Percentiles rank a stretch among this genome's conserved stretches.
phyloP scores from a whole-genome alignment of 768 basidiomycete genomes.

The Gautieria morchelliformis region DNA sequence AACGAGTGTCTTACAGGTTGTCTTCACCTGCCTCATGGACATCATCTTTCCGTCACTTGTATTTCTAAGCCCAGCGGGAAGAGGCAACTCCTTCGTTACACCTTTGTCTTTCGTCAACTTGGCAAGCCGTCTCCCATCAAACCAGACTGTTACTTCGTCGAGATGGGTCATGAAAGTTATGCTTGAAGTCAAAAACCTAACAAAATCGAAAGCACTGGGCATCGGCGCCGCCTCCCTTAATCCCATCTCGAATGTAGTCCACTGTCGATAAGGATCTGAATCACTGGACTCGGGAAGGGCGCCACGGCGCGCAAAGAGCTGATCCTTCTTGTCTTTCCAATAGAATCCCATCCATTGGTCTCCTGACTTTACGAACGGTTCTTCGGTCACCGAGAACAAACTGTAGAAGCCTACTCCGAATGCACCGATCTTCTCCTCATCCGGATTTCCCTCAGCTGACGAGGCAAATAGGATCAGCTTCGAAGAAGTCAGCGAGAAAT shows the following conservation, averaged over 20 bases:
- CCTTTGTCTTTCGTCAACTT: slow-evolving; percentile 56
- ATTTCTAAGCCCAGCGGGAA: slow-evolving; percentile 48
- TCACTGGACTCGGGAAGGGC: slow-evolving; percentile 32
- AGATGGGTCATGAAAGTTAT: slow-evolving; percentile 89
- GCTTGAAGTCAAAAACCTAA: slow-evolving; percentile 81
- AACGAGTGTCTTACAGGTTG: slow-evolving; percentile 40
- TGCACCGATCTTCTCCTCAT: slow-evolving; percentile 93
- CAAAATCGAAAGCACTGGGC: slow-evolving; percentile 77
- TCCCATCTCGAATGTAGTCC: slow-evolving; percentile 88
- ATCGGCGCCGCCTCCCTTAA: slow-evolving; percentile 74
- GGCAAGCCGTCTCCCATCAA: slow-evolving; percentile 68
- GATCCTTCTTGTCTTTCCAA: slow-evolving; percentile 86
- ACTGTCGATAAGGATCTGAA: slow-evolving; percentile 27
- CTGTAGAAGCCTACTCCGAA: slow-evolving; percentile 86
- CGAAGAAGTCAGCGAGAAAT: not conserved
- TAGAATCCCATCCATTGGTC: slow-evolving; percentile 94
- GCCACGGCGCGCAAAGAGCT: slow-evolving; percentile 82
- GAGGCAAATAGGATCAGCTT: not conserved
- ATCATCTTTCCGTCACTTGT: slow-evolving; percentile 55
- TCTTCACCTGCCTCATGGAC: slow-evolving; percentile 54
- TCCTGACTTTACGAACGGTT: slow-evolving; percentile 76
- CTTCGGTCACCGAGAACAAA: slow-evolving; percentile 74
- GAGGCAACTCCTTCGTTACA: slow-evolving; percentile 34
- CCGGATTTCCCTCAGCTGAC: slow-evolving; percentile 84
- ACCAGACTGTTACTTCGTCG: slow-evolving; percentile 65